Percentiles rank a stretch among this genome's conserved stretches.
These are phyloP conservation scores for Grosmannia penicillata DNA, from an alignment of 2,329 filamentous ascomycete species.

Conservation along the genomic window DNA sequence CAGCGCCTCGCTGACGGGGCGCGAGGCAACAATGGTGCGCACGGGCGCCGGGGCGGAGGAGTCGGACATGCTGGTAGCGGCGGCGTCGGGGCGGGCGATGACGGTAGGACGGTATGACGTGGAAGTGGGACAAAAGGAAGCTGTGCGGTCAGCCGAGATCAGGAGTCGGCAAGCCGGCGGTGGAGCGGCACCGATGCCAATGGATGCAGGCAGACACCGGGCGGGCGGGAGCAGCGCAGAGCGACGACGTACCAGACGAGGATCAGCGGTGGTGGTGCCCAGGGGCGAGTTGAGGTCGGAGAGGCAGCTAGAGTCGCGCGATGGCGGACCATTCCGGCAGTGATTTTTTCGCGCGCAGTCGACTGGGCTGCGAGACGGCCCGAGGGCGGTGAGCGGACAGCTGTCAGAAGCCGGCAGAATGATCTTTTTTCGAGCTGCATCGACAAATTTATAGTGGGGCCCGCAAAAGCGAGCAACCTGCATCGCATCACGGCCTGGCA, in stretches of 20 bases:
- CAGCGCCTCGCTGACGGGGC: conserved; percentile 92
- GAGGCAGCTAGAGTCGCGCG: background rate
- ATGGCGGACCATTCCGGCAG: conserved; percentile 10
- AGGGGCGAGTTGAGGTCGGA: too few species aligned
- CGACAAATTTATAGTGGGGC: background rate
- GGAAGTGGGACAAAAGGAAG: background rate
- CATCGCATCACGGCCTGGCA: too few species aligned
- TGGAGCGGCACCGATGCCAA: too few species aligned
- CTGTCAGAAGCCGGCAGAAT: conserved; percentile 24
- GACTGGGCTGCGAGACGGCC: conserved; percentile 3
- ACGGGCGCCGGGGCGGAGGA: conserved; percentile 37
- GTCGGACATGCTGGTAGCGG: conserved; percentile 34
- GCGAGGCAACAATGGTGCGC: conserved; percentile 49
- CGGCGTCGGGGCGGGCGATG: background rate
- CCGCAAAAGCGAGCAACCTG: too few species aligned
- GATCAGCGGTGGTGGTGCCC: background rate
- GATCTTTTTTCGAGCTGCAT: conserved; percentile 21
- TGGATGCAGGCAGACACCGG: too few species aligned
- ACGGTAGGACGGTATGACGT: background rate
- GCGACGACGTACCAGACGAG: too few species aligned
- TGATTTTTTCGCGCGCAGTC: conserved; percentile 2
- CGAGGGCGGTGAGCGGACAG: conserved; percentile 27
- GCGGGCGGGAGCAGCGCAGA: background rate
- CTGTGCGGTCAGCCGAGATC: too few species aligned
- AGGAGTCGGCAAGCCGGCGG: too few species aligned